Conservation (phyloP, 768 basidiomycete species). For the Boletus edulis region DNA sequence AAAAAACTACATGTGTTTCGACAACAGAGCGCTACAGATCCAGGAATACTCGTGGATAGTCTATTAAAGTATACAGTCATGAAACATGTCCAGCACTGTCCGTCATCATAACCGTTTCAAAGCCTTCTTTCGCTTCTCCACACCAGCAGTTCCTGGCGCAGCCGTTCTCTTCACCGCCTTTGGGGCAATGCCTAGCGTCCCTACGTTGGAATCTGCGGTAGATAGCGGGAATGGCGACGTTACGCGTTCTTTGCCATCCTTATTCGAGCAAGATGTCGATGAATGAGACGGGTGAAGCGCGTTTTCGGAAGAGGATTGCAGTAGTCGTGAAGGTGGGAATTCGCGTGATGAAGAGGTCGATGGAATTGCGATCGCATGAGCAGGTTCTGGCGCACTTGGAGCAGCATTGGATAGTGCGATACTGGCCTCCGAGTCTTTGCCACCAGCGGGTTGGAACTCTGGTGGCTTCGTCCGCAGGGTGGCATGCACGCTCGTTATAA, state of each 20-base stretch:
- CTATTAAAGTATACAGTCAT: slow-evolving; percentile 3
- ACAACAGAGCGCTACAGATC: slow-evolving; percentile 5
- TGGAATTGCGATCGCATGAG: slow-evolving; percentile 38
- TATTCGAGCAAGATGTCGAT: slow-evolving; percentile 27
- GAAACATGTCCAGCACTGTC: slow-evolving; percentile 1
- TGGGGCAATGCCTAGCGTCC: slow-evolving; percentile 36
- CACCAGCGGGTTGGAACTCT: slow-evolving; percentile 60
- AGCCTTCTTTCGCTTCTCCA: slow-evolving; percentile 88
- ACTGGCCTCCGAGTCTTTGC: slow-evolving; percentile 21
- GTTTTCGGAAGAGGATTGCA: slow-evolving; percentile 37
- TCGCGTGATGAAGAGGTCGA: slow-evolving; percentile 41
- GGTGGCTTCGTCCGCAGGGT: slow-evolving; percentile 71
- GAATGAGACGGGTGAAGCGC: slow-evolving; percentile 41
- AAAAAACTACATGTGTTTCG: neutral
- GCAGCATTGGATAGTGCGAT: slow-evolving; percentile 13
- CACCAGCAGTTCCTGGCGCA: slow-evolving; percentile 54
- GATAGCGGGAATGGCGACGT: slow-evolving; percentile 67
- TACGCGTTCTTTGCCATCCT: slow-evolving; percentile 55
- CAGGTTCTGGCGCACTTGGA: slow-evolving; percentile 22
- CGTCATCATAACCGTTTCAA: slow-evolving; percentile 63
- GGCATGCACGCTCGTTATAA: slow-evolving; percentile 91
- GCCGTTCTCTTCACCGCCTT: slow-evolving; percentile 69
- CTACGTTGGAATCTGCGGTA: slow-evolving; percentile 69
- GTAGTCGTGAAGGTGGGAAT: slow-evolving; percentile 39
- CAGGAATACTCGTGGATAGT: neutral